Evolutionary conservation across 768 basidiomycete genomes (phyloP).

Genomic region (Pisolithus orientalis): DNA sequence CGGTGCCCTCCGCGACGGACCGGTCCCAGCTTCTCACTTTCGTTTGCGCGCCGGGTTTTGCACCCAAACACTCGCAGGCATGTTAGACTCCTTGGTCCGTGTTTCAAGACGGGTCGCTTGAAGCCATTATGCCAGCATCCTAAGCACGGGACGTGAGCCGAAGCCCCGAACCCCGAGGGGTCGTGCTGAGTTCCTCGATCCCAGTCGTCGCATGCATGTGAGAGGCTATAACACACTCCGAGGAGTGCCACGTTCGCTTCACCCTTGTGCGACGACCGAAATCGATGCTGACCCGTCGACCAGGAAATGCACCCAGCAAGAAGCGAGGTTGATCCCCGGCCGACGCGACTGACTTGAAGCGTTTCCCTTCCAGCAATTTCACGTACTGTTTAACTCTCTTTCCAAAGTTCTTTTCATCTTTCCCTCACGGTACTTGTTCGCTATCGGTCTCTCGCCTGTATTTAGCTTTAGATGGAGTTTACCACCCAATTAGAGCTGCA

Average conservation of each 20-base stretch:
- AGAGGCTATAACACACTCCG: too few relatives aligned
- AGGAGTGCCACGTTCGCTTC: too few relatives aligned
- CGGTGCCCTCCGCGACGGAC: conserved; percentile 61
- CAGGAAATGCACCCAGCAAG: too few relatives aligned
- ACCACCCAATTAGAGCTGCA: conserved; percentile 78
- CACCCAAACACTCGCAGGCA: conserved; percentile 74
- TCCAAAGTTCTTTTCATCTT: conserved; percentile 79
- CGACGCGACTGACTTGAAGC: too few relatives aligned
- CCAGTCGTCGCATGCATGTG: too few relatives aligned
- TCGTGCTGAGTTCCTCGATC: too few relatives aligned
- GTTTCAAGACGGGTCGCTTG: conserved; percentile 81
- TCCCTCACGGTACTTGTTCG: conserved; percentile 80
- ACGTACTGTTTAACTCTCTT: conserved; percentile 78
- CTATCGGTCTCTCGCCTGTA: too few relatives aligned
- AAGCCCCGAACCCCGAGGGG: too few relatives aligned
- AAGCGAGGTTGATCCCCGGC: too few relatives aligned
- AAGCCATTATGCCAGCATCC: conserved; percentile 76
- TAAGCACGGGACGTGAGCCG: conserved; percentile 38
- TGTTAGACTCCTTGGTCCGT: conserved; percentile 86
- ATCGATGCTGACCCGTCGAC: too few relatives aligned
- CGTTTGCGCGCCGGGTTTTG: conserved; percentile 64
- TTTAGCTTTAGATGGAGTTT: conserved; percentile 44
- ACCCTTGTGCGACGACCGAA: too few relatives aligned
- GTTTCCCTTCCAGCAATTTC: conserved; percentile 71
- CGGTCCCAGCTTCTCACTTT: conserved; percentile 68